Conservation (phyloP, 2,329 filamentous ascomycete genomes). For the Stagonosporopsis cucurbitacearum region DNA sequence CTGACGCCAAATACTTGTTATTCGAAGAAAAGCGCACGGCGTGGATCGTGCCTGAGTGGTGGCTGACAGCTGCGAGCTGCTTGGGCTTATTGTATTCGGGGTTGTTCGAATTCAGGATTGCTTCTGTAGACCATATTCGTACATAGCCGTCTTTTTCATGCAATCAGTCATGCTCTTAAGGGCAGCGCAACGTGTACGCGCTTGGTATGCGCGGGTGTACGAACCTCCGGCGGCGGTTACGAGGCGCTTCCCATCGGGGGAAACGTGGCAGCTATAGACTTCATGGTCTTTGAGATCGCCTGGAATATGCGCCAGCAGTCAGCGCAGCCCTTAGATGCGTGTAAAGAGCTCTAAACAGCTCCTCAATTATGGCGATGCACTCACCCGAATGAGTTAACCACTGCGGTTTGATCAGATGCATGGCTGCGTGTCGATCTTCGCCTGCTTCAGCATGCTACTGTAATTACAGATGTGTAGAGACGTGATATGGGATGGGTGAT, state of each 20-base stretch:
- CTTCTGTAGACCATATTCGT: conserved; percentile 95
- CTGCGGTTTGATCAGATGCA: conserved; percentile 83
- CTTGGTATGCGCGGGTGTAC: conserved; percentile 40
- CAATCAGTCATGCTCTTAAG: conserved; percentile 25
- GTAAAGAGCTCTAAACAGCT: conserved; percentile 7
- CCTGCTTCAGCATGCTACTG: conserved; percentile 34
- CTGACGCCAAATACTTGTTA: conserved; percentile 92
- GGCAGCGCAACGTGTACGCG: conserved; percentile 28
- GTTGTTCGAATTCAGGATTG: conserved; percentile 82
- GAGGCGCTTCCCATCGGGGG: conserved; percentile 87
- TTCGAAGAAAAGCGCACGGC: conserved; percentile 96
- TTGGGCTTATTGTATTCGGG: conserved; percentile 76
- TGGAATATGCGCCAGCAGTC: conserved; percentile 46
- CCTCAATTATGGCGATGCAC: conserved; percentile 34
- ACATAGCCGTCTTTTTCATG: conserved; percentile 80
- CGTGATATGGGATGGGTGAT: conserved; percentile 10
- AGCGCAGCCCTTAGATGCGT: conserved; percentile 13
- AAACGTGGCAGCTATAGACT: conserved; percentile 97
- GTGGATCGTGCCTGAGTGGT: conserved; percentile 96
- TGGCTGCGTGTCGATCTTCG: conserved; percentile 39
- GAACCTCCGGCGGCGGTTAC: conserved; percentile 92
- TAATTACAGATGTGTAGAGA: conserved; percentile 28
- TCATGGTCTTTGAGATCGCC: conserved; percentile 98
- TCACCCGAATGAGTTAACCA: conserved; percentile 93
- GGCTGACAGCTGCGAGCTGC: conserved; percentile 97